These are phyloP conservation scores for Clavispora vitiphila DNA, from an alignment of 805 yeast species.

Conservation along the genomic window DNA sequence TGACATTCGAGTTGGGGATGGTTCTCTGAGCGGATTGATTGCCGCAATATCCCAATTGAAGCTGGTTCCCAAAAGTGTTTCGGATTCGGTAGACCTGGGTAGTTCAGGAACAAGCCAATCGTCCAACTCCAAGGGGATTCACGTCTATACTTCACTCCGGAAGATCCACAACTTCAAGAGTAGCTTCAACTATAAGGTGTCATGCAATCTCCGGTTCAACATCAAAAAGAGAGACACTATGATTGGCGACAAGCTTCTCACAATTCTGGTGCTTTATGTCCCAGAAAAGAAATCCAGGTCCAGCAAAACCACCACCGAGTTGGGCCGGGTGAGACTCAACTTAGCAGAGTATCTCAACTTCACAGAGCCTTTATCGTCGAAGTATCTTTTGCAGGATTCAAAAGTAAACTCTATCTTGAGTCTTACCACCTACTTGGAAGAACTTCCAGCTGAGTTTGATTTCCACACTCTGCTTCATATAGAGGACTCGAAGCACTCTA, in stretches of 20 bases:
- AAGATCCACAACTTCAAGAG: slow-evolving; percentile 38
- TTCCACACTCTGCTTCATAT: slow-evolving; percentile 40
- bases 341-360: slow-evolving; percentile 66
- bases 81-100: background rate
- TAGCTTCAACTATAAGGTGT: slow-evolving; percentile 28
- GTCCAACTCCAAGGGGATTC: slow-evolving; percentile 19
- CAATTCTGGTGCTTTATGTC: slow-evolving; percentile 33
- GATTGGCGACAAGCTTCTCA: slow-evolving; percentile 40
- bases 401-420: slow-evolving; percentile 79
- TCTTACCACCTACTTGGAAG: slow-evolving; percentile 50
- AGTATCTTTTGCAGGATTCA: slow-evolving; percentile 70
- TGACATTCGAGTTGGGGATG: slow-evolving; percentile 57
- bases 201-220: slow-evolving; percentile 36
- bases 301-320: slow-evolving; percentile 23
- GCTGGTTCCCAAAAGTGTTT: slow-evolving; percentile 5
- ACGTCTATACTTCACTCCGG: slow-evolving; percentile 26
- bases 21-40: slow-evolving; percentile 17
- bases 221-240: slow-evolving; percentile 33
- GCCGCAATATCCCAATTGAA: slow-evolving; percentile 10
- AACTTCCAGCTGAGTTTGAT: slow-evolving; percentile 33
- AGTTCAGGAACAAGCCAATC: background rate
- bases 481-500: slow-evolving; percentile 18
- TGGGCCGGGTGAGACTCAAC: slow-evolving; percentile 68
- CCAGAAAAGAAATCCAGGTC: slow-evolving; percentile 20
- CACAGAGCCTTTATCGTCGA: slow-evolving; percentile 46